Conservation (phyloP, 2,329 filamentous ascomycete species). For the Neodidymelliopsis sp. region DNA sequence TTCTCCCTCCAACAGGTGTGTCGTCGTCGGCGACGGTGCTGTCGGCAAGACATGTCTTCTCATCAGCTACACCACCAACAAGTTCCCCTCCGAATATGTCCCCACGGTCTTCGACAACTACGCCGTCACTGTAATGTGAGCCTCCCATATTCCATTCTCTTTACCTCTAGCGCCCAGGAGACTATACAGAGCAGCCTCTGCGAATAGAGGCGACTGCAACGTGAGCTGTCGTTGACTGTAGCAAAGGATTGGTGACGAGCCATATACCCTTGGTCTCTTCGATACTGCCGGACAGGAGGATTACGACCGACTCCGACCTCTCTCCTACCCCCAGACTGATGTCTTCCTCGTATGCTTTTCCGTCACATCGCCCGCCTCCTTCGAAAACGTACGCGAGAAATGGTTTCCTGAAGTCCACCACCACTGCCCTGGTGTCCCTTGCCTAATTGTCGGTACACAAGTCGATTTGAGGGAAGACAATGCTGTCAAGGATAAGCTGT, state of each 20-base stretch:
- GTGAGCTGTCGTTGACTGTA: constrained; percentile 34
- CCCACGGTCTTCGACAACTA: constrained; percentile 99
- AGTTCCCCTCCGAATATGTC: constrained; percentile 99
- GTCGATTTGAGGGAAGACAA: constrained; percentile 92
- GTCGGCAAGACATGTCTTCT: constrained; percentile 99
- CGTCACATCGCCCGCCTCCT: constrained; percentile 94
- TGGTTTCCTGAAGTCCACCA: constrained; percentile 99
- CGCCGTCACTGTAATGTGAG: constrained; percentile 99
- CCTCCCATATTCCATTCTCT: constrained; percentile 18
- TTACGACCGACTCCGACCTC: constrained; percentile 94
- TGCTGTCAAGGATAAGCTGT: constrained; percentile 86
- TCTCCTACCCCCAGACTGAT: constrained; percentile 98
- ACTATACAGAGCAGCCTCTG: not conserved
- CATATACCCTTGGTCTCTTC: constrained; percentile 95
- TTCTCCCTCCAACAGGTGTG: constrained; percentile 72
- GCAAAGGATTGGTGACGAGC: constrained; percentile 95
- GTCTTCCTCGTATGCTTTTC: constrained; percentile 99
- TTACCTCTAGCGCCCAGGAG: not conserved
- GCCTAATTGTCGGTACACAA: constrained; percentile 97
- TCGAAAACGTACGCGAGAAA: constrained; percentile 99
- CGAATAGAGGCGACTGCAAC: not conserved
- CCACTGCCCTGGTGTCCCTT: constrained; percentile 96
- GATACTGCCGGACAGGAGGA: constrained; percentile 99
- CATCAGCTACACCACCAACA: constrained; percentile 99
- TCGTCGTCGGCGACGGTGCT: constrained; percentile 98